A percentile compares a stretch with the other conserved stretches of the same genome.
phyloP scores from a whole-genome alignment of 805 yeast genomes.

The Barnettozyma botsteinii region DNA sequence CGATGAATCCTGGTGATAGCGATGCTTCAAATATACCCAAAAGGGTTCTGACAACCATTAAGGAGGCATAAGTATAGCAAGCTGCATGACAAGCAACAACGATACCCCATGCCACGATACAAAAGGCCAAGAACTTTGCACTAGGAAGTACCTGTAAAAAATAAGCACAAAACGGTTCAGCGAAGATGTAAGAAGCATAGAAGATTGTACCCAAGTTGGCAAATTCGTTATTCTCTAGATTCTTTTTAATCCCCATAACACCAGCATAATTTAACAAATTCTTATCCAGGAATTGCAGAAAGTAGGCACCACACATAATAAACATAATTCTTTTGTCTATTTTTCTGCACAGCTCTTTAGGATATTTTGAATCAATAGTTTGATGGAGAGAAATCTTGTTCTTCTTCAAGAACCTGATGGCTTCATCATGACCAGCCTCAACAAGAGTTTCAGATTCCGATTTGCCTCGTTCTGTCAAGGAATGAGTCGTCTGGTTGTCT shows the following conservation, averaged over 20 bases:
- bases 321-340: conserved; percentile 46
- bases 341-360: conserved; percentile 26
- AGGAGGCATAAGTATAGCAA: conserved; percentile 44
- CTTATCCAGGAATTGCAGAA: conserved; percentile 55
- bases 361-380: conserved; percentile 9
- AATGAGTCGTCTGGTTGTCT: background rate
- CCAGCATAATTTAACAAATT: conserved; percentile 56
- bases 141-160: conserved; percentile 48
- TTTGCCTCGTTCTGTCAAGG: background rate
- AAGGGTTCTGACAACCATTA: conserved; percentile 50
- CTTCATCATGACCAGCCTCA: conserved; percentile 19
- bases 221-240: conserved; percentile 43
- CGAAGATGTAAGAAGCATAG: conserved; percentile 47
- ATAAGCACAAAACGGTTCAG: conserved; percentile 45
- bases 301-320: conserved; percentile 46
- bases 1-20: conserved; percentile 50
- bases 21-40: conserved; percentile 52
- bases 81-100: conserved; percentile 48
- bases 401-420: conserved; percentile 18
- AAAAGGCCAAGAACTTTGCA: conserved; percentile 42
- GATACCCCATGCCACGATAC: conserved; percentile 49
- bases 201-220: conserved; percentile 49
- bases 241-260: conserved; percentile 54
- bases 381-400: conserved; percentile 8
- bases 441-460: conserved; percentile 4